These are phyloP conservation scores for Xylariaceae sp. DNA, from an alignment of 2,329 filamentous ascomycete species.

Conservation along the genomic window DNA sequence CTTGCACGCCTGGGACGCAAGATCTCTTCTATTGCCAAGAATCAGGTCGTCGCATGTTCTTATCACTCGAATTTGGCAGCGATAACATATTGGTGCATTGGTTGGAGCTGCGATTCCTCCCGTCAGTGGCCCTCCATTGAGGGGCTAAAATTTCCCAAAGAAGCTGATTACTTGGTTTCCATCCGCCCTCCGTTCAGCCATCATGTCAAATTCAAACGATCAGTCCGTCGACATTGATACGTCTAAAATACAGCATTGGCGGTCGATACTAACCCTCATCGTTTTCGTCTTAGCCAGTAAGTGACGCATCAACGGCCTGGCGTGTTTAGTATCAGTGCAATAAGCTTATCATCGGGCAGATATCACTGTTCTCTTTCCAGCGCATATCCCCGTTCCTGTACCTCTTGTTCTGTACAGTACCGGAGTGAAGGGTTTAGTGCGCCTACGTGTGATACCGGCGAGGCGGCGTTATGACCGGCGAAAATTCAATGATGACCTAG, in stretches of 20 bases:
- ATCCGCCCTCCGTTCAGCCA: neutral
- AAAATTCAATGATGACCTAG: slow-evolving; percentile 2
- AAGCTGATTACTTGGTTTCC: slow-evolving; percentile 1
- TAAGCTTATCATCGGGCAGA: slow-evolving; percentile 43
- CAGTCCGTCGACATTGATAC: slow-evolving; percentile 41
- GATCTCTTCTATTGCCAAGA: neutral
- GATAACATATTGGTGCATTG: neutral
- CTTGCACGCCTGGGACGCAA: neutral
- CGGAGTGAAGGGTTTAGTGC: slow-evolving; percentile 41
- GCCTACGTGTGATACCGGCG: slow-evolving; percentile 50
- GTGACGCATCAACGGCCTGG: slow-evolving; percentile 33
- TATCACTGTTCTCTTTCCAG: slow-evolving; percentile 65
- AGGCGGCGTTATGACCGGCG: slow-evolving; percentile 29
- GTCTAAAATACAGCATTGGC: slow-evolving; percentile 57
- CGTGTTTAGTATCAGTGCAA: neutral
- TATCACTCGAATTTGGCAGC: neutral
- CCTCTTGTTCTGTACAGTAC: slow-evolving; percentile 48
- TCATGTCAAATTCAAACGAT: slow-evolving; percentile 19
- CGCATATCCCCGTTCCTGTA: slow-evolving; percentile 58
- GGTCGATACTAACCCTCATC: slow-evolving; percentile 65
- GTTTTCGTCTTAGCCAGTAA: slow-evolving; percentile 67
- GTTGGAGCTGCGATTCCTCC: neutral
- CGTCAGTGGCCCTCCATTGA: neutral
- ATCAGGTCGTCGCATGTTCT: slow-evolving; percentile 2
- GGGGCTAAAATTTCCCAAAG: neutral